phyloP scores from a whole-genome alignment of 2,329 filamentous ascomycete genomes.

The Peltaster fructicola region DNA sequence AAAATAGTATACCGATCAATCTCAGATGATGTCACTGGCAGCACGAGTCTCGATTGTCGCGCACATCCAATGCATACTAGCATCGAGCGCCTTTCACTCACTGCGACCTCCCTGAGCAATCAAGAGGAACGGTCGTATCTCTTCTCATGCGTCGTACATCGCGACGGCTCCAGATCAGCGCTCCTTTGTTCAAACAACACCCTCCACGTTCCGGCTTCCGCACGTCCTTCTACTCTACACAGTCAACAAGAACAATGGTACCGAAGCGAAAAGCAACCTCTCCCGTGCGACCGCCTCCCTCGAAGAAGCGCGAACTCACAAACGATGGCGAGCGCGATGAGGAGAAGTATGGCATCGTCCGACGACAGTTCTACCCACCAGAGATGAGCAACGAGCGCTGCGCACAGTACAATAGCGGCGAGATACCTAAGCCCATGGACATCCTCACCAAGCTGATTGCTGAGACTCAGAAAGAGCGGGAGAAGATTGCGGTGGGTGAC shows the following conservation, averaged over 20 bases:
- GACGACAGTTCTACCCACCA: slow-evolving; percentile 56
- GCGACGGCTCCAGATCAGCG: too few species aligned
- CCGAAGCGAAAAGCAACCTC: slow-evolving; percentile 16
- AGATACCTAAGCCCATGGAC: slow-evolving; percentile 57
- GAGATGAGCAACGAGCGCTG: slow-evolving; percentile 75
- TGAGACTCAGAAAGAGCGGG: slow-evolving; percentile 39
- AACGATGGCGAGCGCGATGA: slow-evolving; percentile 16
- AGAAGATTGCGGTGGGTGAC: slow-evolving; percentile 34
- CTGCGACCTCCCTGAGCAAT: too few species aligned
- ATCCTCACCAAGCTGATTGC: slow-evolving; percentile 42
- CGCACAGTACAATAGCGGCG: slow-evolving; percentile 51
- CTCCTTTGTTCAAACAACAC: too few species aligned
- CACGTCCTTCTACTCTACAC: too few species aligned
- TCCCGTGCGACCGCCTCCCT: slow-evolving; percentile 11
- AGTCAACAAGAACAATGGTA: slow-evolving; percentile 8
- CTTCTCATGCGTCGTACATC: too few species aligned
- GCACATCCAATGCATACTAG: too few species aligned
- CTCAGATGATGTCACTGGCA: too few species aligned
- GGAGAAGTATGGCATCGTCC: slow-evolving; percentile 23
- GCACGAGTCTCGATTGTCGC: too few species aligned
- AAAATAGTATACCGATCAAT: too few species aligned
- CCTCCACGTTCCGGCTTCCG: too few species aligned
- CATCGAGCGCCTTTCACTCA: too few species aligned
- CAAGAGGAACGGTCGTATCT: too few species aligned
- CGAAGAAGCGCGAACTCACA: slow-evolving; percentile 8